Evolutionary conservation across 495 filamentous ascomycete species (phyloP), one percentile per base, ranked within the genome.

Genomic region (Xylaria telfairii): DNA sequence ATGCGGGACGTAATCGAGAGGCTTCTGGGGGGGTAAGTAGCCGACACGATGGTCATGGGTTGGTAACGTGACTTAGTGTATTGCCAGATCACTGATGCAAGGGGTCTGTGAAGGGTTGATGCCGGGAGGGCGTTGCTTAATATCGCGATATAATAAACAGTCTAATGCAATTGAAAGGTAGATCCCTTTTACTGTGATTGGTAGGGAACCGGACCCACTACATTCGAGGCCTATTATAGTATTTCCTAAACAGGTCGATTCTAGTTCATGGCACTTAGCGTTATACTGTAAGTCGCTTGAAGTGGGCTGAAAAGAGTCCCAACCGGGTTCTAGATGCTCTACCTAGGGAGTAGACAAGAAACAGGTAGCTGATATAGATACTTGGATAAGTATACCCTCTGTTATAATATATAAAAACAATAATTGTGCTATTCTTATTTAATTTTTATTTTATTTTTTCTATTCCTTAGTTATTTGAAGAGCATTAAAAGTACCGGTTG

Each of bases 1-100:
- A 64, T 71, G 26, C 71, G 74, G 56, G 53, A 74, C n/a, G 30
- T 57, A 9, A 53, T 74, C 8, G 76, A 76, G 32, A 73, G 41
- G 30, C 63, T 69, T 47, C 37, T 73, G 34, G 74, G 76, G 34
- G 74, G 76, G 21, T 77, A 57, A 70, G 32, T 15, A 30, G 7
- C 19, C 10, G 66, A 41, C 10, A 19, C 30, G 21, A 37, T 15
- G 54, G 9, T 59, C 9, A 21, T 59, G 3, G 5, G 17, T 12
- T 34, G 15, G 1, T 10, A 21, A 21, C 8, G n/a, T 24, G 19
- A 26, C 49, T 37, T 37, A 37, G 4, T 37, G 4, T 37, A 47
- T 4, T 51, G 47, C 47, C 47, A 53, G 3, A 37, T 37, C 49
- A 15, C 10, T 28, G 21, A 53, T 53, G 21, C 46, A 49, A 53